Conservation (phyloP, 192 early-diverging fungal genomes). For the Linnemannia elongata region DNA sequence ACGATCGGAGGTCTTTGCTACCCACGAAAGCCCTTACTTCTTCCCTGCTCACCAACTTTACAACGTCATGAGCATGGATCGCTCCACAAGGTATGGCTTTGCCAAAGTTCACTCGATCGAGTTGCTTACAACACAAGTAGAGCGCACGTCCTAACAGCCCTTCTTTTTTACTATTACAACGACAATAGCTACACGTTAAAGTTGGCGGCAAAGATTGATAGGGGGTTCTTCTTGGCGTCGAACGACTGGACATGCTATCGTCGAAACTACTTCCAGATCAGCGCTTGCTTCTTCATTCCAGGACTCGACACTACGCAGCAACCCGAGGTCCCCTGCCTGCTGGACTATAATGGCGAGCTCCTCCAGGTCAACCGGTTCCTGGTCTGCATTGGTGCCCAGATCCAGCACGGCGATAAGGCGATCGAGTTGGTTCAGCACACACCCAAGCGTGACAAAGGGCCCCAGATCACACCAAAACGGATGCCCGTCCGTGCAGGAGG, state of each 20-base stretch:
- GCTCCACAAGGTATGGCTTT: constrained; percentile 58
- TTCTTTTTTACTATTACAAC: background rate
- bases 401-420: constrained; percentile 76
- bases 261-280: constrained; percentile 95
- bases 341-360: constrained; percentile 69
- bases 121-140: background rate
- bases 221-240: constrained; percentile 92
- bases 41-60: constrained; percentile 73
- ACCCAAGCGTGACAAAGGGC: constrained; percentile 94
- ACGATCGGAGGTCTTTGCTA: constrained; percentile 55
- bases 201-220: constrained; percentile 87
- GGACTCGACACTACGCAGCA: constrained; percentile 57
- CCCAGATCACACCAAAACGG: constrained; percentile 79
- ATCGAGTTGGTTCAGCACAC: constrained; percentile 92
- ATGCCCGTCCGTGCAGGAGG: constrained; percentile 73
- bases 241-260: constrained; percentile 96
- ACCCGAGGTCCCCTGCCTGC: constrained; percentile 72
- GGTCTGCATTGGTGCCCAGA: constrained; percentile 82
- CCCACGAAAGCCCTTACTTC: constrained; percentile 78
- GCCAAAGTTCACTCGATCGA: background rate
- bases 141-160: background rate
- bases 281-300: constrained; percentile 71
- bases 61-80: constrained; percentile 76
- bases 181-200: constrained; percentile 65
- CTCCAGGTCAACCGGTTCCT: constrained; percentile 76